Percentiles rank a stretch among this genome's conserved stretches.
Conservation (phyloP, 352 stramenopile genomes). For the Pythium plurisporium region DNA sequence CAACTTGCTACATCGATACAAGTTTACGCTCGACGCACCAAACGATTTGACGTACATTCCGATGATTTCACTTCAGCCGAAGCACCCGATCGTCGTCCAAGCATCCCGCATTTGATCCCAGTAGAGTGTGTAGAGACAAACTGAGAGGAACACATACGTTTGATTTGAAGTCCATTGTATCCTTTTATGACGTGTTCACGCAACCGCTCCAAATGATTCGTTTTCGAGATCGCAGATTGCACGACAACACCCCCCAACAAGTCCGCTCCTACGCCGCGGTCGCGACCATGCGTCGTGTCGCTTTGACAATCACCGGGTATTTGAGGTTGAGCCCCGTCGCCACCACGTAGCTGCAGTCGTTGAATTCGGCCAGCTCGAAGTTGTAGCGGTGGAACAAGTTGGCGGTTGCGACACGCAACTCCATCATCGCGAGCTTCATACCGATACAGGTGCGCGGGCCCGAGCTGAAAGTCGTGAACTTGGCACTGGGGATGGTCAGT, state of each 20-base stretch:
- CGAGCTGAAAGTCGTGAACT: conserved; percentile 37
- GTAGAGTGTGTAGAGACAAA: neutral
- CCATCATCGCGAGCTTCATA: conserved; percentile 42
- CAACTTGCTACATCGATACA: conserved; percentile 11
- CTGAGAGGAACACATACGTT: too few relatives aligned
- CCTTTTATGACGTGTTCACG: too few relatives aligned
- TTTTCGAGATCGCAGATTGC: neutral
- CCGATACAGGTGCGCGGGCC: conserved; percentile 46
- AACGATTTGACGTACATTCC: conserved; percentile 11
- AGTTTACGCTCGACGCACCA: conserved; percentile 1
- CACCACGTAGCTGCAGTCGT: conserved; percentile 12
- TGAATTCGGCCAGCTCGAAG: conserved; percentile 18
- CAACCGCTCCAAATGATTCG: too few relatives aligned
- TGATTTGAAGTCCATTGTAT: too few relatives aligned
- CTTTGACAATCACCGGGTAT: conserved; percentile 13
- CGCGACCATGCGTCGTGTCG: neutral
- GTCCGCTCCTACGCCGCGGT: neutral
- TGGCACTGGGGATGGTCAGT: neutral
- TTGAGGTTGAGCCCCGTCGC: conserved; percentile 8
- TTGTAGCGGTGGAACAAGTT: conserved; percentile 19
- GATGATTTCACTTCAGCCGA: conserved; percentile 2
- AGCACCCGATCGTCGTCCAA: conserved; percentile 7
- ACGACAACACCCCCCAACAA: neutral
- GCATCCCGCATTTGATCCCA: neutral
- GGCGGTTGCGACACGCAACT: conserved; percentile 19